Evolutionary conservation across 2,329 filamentous ascomycete genomes (phyloP), one percentile per base, ranked within the genome.

Genomic region (Elsinoe ampelina): DNA sequence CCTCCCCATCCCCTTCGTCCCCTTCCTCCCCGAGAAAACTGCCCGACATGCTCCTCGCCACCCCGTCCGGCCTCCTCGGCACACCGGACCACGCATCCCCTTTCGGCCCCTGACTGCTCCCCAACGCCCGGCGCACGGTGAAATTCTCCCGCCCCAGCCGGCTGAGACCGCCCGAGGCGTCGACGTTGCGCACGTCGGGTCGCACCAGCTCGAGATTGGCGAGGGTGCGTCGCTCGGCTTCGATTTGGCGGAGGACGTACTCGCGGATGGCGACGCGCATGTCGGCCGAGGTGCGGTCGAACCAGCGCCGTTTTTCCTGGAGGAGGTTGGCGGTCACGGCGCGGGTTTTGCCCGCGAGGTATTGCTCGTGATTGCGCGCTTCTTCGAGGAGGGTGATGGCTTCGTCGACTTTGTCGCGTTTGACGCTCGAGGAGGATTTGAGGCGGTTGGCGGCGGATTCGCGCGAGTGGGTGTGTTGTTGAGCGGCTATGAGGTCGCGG

Each of bases 21-120:
- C 72, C 72, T 35, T 76, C 80, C 59, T 82, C 82, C n/a, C 60
- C 75, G 61, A 84, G 80, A 61, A 87, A 80, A 67, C 83, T 87
- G 48, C 86, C 84, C 57, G 86, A 89, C 62, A 91, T 79, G 67
- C 85, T 91, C 64, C 90, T 80, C 66, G 81, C 86, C 57, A 89
- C 73, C n/a, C 84, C 85, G 64, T 95, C 89, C 30, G 85, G 83
- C 57, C 88, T 81, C 60, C 93, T 81, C 35, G 91, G 89, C 26
- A 96, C 90, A 58, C 93, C 93, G 65, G 89, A 95, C 93, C 93
- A 98, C 13, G 93, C 86, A 71, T 98, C 93, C n/a, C 93, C 93
- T 74, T 95, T 95, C 51, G 93, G 92, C 0, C 93, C 93, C 72
- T 98, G 93, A 65, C 87, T 93, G 47, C 88, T 87, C 13, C 88